A percentile compares a stretch with the other conserved stretches of the same genome.
Conservation (phyloP, 192 early-diverging fungal genomes). For the Thamnidium elegans region DNA sequence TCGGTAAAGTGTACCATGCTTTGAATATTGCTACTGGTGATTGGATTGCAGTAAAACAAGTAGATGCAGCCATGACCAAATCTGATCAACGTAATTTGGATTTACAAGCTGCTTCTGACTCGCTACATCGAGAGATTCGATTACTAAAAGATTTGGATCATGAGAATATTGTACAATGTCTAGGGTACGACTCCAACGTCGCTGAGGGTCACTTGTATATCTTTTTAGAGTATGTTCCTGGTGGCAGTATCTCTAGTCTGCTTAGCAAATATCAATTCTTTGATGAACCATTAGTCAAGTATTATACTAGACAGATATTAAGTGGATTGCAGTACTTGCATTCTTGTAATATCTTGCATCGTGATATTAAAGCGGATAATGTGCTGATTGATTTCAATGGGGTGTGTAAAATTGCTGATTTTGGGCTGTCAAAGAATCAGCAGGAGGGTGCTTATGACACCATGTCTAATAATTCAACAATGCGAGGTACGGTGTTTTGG, state of each 20-base stretch:
- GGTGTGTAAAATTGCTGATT: constrained; percentile 93
- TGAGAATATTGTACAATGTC: constrained; percentile 91
- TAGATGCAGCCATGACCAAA: constrained; percentile 54
- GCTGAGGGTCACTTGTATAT: constrained; percentile 65
- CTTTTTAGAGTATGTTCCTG: constrained; percentile 95
- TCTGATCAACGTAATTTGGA: constrained; percentile 41
- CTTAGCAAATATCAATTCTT: constrained; percentile 68
- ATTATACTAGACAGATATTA: constrained; percentile 77
- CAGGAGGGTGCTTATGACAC: background rate
- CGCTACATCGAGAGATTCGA: constrained; percentile 72
- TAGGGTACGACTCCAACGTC: constrained; percentile 52
- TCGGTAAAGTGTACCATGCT: constrained; percentile 74
- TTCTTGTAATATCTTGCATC: constrained; percentile 65
- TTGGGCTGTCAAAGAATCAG: constrained; percentile 88
- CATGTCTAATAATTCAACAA: constrained; percentile 6
- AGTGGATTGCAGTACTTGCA: constrained; percentile 85
- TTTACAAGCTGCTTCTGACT: constrained; percentile 43
- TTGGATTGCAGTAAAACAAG: constrained; percentile 82
- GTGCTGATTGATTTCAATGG: constrained; percentile 73
- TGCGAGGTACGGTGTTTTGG: constrained; percentile 70
- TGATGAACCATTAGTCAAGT: constrained; percentile 65
- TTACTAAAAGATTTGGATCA: constrained; percentile 70
- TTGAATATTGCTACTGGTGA: constrained; percentile 69
- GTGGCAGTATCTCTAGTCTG: constrained; percentile 79
- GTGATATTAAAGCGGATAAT: constrained; percentile 83